A percentile compares a stretch with the other conserved stretches of the same genome.
Conservation (phyloP, 768 basidiomycete species). For the Termitomyces sp. region DNA sequence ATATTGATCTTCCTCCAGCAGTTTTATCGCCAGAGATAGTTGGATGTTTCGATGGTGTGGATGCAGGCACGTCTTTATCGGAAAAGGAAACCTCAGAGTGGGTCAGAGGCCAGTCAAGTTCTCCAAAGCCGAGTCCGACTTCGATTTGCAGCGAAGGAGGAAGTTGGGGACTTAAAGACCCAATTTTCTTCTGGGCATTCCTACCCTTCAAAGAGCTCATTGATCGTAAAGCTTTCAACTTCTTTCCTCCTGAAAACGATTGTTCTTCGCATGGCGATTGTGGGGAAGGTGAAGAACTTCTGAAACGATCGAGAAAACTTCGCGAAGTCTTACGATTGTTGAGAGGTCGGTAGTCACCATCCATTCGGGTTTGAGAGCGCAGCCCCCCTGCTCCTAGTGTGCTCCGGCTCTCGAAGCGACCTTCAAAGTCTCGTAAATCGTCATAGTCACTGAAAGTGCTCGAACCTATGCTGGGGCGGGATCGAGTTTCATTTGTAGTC, state of each 20-base stretch:
- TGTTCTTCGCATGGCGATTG: constrained; percentile 40
- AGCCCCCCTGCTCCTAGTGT: constrained; percentile 49
- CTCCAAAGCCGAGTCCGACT: constrained; percentile 49
- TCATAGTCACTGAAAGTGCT: constrained; percentile 83
- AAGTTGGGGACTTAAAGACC: constrained; percentile 43
- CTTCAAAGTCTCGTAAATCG: constrained; percentile 82
- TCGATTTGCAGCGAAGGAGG: constrained; percentile 53
- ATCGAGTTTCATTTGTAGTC: constrained; percentile 30
- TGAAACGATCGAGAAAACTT: constrained; percentile 64
- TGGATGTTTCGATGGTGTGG: constrained; percentile 32
- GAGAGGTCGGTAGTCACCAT: constrained; percentile 31
- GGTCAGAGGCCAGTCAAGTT: constrained; percentile 45
- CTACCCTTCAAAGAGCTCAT: constrained; percentile 76
- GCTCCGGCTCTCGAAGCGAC: constrained; percentile 77
- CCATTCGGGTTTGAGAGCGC: constrained; percentile 15
- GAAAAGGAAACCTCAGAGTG: constrained; percentile 20
- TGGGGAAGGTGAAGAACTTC: constrained; percentile 38
- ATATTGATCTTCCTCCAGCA: constrained; percentile 66
- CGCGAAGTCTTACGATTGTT: constrained; percentile 56
- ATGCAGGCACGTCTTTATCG: constrained; percentile 17
- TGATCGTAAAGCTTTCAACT: constrained; percentile 69
- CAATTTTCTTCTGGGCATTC: constrained; percentile 31
- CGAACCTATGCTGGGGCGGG: constrained; percentile 69
- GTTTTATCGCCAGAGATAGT: constrained; percentile 34
- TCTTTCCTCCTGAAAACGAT: constrained; percentile 35